Percentiles rank a stretch among this genome's conserved stretches.
Conservation (phyloP, 2,329 filamentous ascomycete species). For the Tolypocladium cylindrosporum region DNA sequence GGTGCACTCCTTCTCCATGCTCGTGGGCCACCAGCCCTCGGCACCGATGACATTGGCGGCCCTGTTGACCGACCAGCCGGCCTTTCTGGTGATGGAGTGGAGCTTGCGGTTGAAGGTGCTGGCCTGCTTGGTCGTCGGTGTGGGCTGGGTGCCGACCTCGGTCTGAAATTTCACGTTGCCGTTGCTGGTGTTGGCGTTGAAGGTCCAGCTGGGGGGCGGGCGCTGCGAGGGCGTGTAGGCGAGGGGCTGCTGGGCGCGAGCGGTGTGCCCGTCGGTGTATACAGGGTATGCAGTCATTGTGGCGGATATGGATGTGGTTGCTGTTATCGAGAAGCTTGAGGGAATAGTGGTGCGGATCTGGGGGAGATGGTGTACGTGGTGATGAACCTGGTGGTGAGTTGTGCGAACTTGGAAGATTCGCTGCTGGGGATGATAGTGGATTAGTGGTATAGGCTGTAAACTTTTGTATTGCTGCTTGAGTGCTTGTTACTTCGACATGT, state of each 20-base stretch:
- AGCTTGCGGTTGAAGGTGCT: conserved; percentile 43
- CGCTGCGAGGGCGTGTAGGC: conserved; percentile 5
- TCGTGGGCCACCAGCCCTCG: conserved; percentile 69
- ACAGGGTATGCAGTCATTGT: conserved; percentile 10
- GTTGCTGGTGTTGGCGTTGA: background rate
- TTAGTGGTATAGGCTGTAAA: no score
- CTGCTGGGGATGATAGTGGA: background rate
- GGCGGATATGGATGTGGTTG: background rate
- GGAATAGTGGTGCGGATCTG: no score
- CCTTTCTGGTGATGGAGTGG: conserved; percentile 55
- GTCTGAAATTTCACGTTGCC: background rate
- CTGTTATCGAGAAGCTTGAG: background rate
- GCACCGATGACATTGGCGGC: conserved; percentile 59
- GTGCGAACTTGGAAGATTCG: no score
- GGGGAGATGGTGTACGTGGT: background rate
- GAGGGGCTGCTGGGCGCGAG: conserved; percentile 11
- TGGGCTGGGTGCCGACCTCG: background rate
- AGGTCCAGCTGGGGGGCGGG: background rate
- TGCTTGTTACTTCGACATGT: no score
- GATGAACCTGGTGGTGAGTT: no score
- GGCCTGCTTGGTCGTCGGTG: conserved; percentile 13
- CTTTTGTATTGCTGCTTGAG: no score
- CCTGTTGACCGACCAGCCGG: conserved; percentile 56
- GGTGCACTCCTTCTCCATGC: conserved; percentile 63
- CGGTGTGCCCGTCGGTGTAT: conserved; percentile 9